phyloP scores from a whole-genome alignment of 768 basidiomycete species.

The Butyriboletus loyo region DNA sequence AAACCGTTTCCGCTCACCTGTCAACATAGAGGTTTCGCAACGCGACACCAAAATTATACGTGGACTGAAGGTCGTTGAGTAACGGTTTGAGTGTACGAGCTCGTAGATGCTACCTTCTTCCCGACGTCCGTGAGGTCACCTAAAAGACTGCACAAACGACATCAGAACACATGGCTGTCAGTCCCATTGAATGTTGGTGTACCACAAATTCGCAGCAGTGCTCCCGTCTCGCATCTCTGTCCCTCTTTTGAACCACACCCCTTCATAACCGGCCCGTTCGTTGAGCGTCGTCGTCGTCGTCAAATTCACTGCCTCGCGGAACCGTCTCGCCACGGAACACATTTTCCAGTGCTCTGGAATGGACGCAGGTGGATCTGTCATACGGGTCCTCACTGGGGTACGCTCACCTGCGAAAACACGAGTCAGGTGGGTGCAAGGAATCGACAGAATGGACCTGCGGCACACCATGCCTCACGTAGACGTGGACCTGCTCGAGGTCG shows the following conservation, averaged over 20 bases:
- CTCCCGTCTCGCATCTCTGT: slow-evolving; percentile 59
- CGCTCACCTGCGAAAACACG: slow-evolving; percentile 55
- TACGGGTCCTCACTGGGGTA: slow-evolving; percentile 68
- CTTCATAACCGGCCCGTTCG: slow-evolving; percentile 19
- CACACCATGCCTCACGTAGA: slow-evolving; percentile 74
- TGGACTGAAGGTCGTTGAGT: slow-evolving; percentile 45
- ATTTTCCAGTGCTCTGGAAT: slow-evolving; percentile 70
- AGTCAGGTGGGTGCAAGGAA: background rate
- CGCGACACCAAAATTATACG: slow-evolving; percentile 56
- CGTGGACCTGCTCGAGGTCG: slow-evolving; percentile 65
- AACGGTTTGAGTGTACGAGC: background rate
- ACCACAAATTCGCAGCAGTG: slow-evolving; percentile 62
- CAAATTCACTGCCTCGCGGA: slow-evolving; percentile 43
- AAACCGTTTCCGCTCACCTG: slow-evolving; percentile 39
- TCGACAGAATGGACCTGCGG: background rate
- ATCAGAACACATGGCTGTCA: background rate
- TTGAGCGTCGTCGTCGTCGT: slow-evolving; percentile 15
- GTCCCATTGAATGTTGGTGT: slow-evolving; percentile 19
- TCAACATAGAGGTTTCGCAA: slow-evolving; percentile 66
- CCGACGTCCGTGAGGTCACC: slow-evolving; percentile 55
- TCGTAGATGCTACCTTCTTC: slow-evolving; percentile 45
- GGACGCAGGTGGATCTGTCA: slow-evolving; percentile 57
- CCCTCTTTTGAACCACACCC: slow-evolving; percentile 41
- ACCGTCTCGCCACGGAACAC: slow-evolving; percentile 54
- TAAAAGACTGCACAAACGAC: slow-evolving; percentile 46